Base-by-base conservation (phyloP, 352 stramenopile genomes). In the Phytophthora macrochlamydospora region DNA sequence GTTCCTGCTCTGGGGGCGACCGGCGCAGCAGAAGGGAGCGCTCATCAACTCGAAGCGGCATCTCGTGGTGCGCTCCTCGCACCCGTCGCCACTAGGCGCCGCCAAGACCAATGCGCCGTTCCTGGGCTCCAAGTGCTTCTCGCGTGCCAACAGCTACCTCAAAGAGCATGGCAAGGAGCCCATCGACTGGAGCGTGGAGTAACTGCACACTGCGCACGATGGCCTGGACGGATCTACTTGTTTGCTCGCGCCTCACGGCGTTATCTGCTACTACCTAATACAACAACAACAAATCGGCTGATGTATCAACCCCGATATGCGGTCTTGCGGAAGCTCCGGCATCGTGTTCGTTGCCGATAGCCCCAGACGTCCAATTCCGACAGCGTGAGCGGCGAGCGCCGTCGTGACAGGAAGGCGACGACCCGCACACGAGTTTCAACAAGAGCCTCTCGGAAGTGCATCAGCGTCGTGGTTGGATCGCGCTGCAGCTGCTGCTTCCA, bases 1-100 rank as follows among this genome's bases (percentile, higher is more conserved):
- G 0, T 99, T 99, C 75, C 66, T 99, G 64, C 81, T 99, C 7
- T 99, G 98, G 98, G 98, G 98, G 24, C 98, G 98, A 62, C 97
- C 96, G 35, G 97, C 97, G 8, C 90, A 98, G 60, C 69, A 85
- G 43, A 97, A 94, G 59, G 76, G 78, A 24, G 78, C 70, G 12
- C 63, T 88, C 44, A 95, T 98, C 51, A 81, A 98, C 67, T 58
- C 69, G 33, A 77, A 54, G 8, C 93, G 90, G 57, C 92, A 98
- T 59, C 68, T 87, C 31, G 80, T 97, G 62, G 56, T 98, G 71
- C 82, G 85, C 84, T 92, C 86, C 67, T 97, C 84, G 18, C 95
- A 98, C 69, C 95, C 95, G 14, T 99, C 95, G 58, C 97, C 97
- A 14, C 80, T 99, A 11, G 95, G 92, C 7, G 97, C 97, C 2